phyloP scores from a whole-genome alignment of 2,329 filamentous ascomycete genomes.

The Geoglossum cookeanum region DNA sequence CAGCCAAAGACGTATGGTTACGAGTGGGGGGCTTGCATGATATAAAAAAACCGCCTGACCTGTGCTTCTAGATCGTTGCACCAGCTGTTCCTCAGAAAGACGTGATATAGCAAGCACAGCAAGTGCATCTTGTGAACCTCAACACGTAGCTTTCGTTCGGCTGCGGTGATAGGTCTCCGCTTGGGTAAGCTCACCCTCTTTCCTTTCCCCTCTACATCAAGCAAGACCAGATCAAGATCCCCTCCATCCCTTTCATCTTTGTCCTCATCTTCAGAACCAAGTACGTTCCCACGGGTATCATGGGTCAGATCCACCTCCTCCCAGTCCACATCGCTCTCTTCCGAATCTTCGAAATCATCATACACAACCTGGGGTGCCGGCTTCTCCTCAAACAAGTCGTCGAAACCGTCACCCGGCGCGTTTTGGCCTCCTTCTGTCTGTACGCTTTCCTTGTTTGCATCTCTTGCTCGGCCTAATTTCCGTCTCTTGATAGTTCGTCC shows the following conservation, averaged over 20 bases:
- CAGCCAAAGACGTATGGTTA: background rate
- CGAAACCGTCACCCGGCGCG: background rate
- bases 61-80: conserved; percentile 63
- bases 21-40: background rate
- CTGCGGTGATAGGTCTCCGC: conserved; percentile 33
- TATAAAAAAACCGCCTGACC: conserved; percentile 15
- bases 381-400: background rate
- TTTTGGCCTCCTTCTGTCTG: background rate
- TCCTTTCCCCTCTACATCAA: background rate
- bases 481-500: conserved; percentile 1
- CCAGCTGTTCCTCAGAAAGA: conserved; percentile 65
- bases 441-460: background rate
- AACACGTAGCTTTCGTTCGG: conserved; percentile 42
- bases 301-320: conserved; percentile 4
- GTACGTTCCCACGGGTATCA: background rate
- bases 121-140: conserved; percentile 77
- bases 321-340: conserved; percentile 6
- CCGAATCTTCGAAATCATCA: conserved; percentile 3
- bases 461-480: background rate
- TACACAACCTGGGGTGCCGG: background rate
- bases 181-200: conserved; percentile 13
- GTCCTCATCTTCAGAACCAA: conserved; percentile 1
- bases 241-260: background rate
- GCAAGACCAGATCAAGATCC: conserved; percentile 1
- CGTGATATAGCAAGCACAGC: conserved; percentile 63